These are phyloP conservation scores for Pterocarpus macrocarpus DNA, from an alignment of 306 rosid species.

Conservation along the genomic window DNA sequence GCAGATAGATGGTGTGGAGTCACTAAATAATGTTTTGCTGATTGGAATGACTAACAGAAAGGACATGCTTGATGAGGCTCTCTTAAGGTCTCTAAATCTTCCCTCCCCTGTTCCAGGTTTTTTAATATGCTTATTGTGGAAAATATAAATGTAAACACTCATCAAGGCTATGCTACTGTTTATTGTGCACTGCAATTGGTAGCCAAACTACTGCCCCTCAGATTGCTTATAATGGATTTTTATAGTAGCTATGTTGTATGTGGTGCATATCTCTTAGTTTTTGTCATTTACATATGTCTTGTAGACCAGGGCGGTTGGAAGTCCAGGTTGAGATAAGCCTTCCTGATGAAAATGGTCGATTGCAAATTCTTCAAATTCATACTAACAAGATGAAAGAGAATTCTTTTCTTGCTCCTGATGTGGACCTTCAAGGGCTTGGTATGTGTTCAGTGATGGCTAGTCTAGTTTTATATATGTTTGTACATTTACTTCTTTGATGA, in stretches of 20 bases:
- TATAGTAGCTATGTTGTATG: slow-evolving; percentile 39
- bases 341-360: slow-evolving; percentile 97
- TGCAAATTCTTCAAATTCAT: slow-evolving; percentile 98
- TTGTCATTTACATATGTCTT: slow-evolving; percentile 39
- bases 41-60: slow-evolving; percentile 99
- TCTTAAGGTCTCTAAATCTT: slow-evolving; percentile 70
- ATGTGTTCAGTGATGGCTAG: slow-evolving; percentile 50
- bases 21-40: slow-evolving; percentile 95
- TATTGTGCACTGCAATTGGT: slow-evolving; percentile 10
- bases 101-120: slow-evolving; percentile 37
- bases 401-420: slow-evolving; percentile 94
- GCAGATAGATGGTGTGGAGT: slow-evolving; percentile 99
- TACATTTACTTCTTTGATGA: slow-evolving; percentile 29
- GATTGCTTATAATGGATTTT: slow-evolving; percentile 33
- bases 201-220: slow-evolving; percentile 33
- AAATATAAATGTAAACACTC: slow-evolving; percentile 43
- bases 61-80: slow-evolving; percentile 99
- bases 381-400: slow-evolving; percentile 98
- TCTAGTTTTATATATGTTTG: slow-evolving; percentile 37
- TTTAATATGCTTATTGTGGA: slow-evolving; percentile 23
- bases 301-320: slow-evolving; percentile 98
- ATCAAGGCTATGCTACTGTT: slow-evolving; percentile 39
- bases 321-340: slow-evolving; percentile 98
- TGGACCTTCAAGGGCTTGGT: slow-evolving; percentile 96
- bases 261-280: slow-evolving; percentile 35